phyloP scores from a whole-genome alignment of 805 yeast genomes.

The Saturnispora silvae region DNA sequence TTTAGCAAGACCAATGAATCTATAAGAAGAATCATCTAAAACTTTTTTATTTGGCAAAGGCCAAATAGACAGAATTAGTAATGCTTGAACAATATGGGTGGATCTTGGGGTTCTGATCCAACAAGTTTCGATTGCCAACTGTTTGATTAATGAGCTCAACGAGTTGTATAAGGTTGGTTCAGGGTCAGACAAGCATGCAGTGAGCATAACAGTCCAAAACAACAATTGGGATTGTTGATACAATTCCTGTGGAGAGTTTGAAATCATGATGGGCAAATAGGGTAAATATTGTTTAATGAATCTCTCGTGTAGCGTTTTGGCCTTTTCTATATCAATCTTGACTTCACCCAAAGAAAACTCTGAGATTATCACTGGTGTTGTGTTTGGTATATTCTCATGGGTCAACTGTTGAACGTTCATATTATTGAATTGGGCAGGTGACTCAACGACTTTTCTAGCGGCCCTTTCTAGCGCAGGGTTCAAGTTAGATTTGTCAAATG shows the following conservation, averaged over 20 bases:
- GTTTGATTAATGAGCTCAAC: constrained; percentile 68
- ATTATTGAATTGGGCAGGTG: constrained; percentile 17
- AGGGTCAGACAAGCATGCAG: constrained; percentile 79
- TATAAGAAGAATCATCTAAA: constrained; percentile 80
- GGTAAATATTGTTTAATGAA: constrained; percentile 64
- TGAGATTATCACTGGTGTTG: constrained; percentile 27
- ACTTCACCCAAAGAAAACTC: constrained; percentile 76
- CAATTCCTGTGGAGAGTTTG: constrained; percentile 61
- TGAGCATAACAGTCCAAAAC: constrained; percentile 84
- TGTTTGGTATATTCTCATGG: constrained; percentile 11
- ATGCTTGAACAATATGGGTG: constrained; percentile 86
- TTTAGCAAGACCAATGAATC: constrained; percentile 83
- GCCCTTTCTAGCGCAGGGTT: constrained; percentile 36
- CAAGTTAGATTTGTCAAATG: constrained; percentile 29
- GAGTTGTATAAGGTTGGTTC: constrained; percentile 73
- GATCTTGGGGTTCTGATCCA: constrained; percentile 91
- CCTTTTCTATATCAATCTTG: constrained; percentile 51
- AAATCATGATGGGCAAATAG: constrained; percentile 66
- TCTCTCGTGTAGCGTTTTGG: constrained; percentile 58
- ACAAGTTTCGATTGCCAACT: constrained; percentile 82
- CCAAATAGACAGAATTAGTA: constrained; percentile 79
- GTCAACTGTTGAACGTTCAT: constrained; percentile 10
- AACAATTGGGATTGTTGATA: constrained; percentile 74
- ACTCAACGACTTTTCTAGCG: constrained; percentile 27
- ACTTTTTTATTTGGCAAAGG: constrained; percentile 90